Percentiles rank a stretch among this genome's conserved stretches.
These are phyloP conservation scores for Pleurotus cornucopiae DNA, from an alignment of 768 basidiomycete species.

Conservation along the genomic window DNA sequence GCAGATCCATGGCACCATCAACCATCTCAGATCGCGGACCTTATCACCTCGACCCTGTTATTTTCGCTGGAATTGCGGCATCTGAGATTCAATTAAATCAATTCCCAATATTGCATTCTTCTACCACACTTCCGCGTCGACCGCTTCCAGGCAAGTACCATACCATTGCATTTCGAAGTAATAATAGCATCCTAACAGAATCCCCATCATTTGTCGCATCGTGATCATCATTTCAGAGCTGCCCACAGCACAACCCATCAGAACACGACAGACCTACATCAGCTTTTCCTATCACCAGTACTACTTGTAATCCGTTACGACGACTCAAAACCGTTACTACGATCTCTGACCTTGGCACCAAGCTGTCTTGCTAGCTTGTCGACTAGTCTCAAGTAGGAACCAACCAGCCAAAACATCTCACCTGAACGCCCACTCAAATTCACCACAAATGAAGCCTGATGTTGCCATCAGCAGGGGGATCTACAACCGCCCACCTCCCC, in stretches of 20 bases:
- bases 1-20: conserved; percentile 5
- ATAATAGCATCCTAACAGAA: background rate
- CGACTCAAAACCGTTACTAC: background rate
- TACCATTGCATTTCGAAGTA: conserved; percentile 7
- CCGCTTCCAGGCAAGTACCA: background rate
- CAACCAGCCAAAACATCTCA: conserved; percentile 11
- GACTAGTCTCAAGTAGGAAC: background rate
- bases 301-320: background rate
- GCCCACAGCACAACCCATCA: background rate
- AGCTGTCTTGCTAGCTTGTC: background rate
- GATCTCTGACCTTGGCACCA: background rate
- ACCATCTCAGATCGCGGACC: conserved; percentile 18
- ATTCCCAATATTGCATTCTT: background rate
- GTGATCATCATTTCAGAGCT: background rate
- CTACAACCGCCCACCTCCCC: background rate
- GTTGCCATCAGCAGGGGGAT: background rate
- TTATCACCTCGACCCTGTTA: conserved; percentile 33
- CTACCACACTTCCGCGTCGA: background rate
- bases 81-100: background rate
- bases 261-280: background rate
- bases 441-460: background rate
- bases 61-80: background rate
- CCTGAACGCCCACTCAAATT: conserved; percentile 9
- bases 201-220: background rate
- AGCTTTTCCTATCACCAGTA: background rate